Evolutionary conservation across 2,329 filamentous ascomycete genomes (phyloP).

Genomic region (Ceratocystis colombiana): DNA sequence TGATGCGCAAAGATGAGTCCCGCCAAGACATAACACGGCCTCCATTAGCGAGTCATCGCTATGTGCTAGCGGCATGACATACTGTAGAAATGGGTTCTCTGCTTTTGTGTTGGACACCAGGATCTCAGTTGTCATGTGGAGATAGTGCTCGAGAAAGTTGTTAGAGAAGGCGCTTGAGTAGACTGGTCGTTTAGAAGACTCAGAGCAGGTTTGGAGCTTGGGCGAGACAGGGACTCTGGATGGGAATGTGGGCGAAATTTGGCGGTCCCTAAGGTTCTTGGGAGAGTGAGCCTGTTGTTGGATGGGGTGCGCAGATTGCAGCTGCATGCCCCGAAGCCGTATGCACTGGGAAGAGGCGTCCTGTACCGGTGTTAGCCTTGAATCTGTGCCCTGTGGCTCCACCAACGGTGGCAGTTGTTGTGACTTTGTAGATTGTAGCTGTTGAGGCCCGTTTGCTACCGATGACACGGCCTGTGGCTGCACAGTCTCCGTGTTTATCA

Average conservation of each 20-base stretch:
- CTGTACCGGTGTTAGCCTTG: no score
- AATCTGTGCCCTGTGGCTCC: no score
- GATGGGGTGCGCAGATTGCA: background rate
- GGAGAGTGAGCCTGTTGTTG: background rate
- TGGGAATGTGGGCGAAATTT: background rate
- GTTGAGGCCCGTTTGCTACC: background rate
- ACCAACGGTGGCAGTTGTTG: background rate
- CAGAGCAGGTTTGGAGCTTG: conserved; percentile 11
- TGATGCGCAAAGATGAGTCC: conserved; percentile 25
- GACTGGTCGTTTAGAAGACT: conserved; percentile 17
- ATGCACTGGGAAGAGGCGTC: no score
- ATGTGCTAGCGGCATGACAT: conserved; percentile 25
- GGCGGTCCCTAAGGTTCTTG: background rate
- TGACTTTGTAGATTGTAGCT: background rate
- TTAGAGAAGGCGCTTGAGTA: conserved; percentile 22
- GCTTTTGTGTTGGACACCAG: conserved; percentile 24
- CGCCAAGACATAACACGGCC: conserved; percentile 23
- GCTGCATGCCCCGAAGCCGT: no score
- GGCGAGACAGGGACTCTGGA: conserved; percentile 18
- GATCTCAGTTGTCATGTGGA: conserved; percentile 24
- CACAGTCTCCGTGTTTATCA: background rate
- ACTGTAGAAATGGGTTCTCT: conserved; percentile 24
- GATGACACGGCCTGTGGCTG: background rate
- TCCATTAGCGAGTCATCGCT: conserved; percentile 24
- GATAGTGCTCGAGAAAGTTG: conserved; percentile 24